These are phyloP conservation scores for Neurospora sp. DNA, from an alignment of 2,329 filamentous ascomycete genomes.

Conservation along the genomic window DNA sequence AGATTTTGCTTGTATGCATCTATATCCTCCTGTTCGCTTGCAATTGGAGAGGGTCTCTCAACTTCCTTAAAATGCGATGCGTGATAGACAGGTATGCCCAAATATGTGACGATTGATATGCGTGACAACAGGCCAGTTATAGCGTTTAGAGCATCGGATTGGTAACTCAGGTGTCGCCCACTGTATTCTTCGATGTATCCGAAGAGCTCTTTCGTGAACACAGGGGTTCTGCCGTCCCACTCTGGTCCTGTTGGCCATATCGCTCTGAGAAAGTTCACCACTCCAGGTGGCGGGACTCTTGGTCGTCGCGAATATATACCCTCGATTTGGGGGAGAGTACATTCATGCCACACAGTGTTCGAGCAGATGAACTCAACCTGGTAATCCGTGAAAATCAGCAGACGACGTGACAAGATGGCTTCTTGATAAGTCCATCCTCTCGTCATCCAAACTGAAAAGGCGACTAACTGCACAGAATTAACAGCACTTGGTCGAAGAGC, in stretches of 20 bases:
- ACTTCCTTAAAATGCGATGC: not conserved
- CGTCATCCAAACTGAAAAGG: not conserved
- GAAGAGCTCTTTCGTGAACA: too few relatives aligned
- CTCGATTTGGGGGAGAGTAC: not conserved
- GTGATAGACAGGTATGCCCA: not conserved
- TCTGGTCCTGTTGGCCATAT: too few relatives aligned
- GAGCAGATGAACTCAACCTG: slow-evolving; percentile 2
- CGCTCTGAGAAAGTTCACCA: too few relatives aligned
- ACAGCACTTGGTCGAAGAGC: not conserved
- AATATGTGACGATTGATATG: not conserved
- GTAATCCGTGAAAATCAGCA: slow-evolving; percentile 1
- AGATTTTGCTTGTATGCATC: too few relatives aligned
- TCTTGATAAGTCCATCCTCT: slow-evolving; percentile 5
- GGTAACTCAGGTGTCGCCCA: not conserved
- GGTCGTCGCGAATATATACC: fast-evolving
- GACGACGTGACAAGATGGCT: not conserved
- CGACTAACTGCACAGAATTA: not conserved
- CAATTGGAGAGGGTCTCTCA: too few relatives aligned
- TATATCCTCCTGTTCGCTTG: too few relatives aligned
- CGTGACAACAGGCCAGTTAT: not conserved
- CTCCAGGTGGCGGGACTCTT: too few relatives aligned
- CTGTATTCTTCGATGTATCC: not conserved
- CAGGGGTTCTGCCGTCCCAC: too few relatives aligned
- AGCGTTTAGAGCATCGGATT: not conserved
- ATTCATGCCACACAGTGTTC: not conserved